Base-by-base conservation (phyloP, 179 eudicot species). In the Sideroxylon spinosum region DNA sequence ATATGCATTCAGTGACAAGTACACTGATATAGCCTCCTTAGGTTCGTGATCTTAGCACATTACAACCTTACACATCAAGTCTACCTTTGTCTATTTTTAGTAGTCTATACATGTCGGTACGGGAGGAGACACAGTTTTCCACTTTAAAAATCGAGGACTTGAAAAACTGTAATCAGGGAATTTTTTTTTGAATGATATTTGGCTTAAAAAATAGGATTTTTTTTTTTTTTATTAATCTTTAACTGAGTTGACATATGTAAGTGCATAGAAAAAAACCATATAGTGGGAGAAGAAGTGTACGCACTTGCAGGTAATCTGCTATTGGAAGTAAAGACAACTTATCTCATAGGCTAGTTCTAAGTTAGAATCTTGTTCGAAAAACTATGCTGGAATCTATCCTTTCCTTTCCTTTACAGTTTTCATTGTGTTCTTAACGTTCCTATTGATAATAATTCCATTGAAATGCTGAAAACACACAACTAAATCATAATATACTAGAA, bases 1-100 rank as follows among this genome's bases (percentile, higher is more conserved):
- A 26, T 95, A 93, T 85, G 98, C 98, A 62, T 89, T 93, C 85
- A 93, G 99, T 84, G 99, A 95, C 86, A 95, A 95, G 86, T 95
- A 91, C 85, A 88, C 91, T 57, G 99, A 95, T 82, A 87, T 95
- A 84, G 98, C 99, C 63, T 91, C 99, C 69, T 75, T 95, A 81
- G 99, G 99, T 95, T 89, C 69, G 85, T 77, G 11, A 48, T 53
- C 25, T 60, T 23, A n/a, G 59, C 76, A 59, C 55, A 20, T 20
- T 81, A 20, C 20, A 71, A 25, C 6, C n/a, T 63, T 55, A 37
- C 25, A 55, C 6, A 3, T 77, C 32, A 68, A 53, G 72, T 65
- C 6, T 61, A 61, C 26, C 37, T 67, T 37, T 37, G 22, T 37
- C 7, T 29, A 64, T 26, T 64, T 64, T 26, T 13, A 12, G 37